These are phyloP conservation scores for Silene uniflora DNA, from an alignment of 148 eudicot genomes.

Conservation along the genomic window DNA sequence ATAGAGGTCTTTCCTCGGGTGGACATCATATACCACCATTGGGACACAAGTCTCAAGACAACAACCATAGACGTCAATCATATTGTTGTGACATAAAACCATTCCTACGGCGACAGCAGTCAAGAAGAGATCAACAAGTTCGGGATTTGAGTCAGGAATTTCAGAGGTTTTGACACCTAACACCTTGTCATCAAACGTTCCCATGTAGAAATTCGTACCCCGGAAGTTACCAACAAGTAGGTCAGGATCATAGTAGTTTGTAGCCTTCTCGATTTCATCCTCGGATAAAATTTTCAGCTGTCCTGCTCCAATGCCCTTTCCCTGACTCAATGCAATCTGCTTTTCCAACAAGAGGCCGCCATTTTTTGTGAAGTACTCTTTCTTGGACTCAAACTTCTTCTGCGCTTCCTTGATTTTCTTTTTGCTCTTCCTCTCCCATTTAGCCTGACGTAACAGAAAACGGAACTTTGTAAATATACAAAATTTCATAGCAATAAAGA, in stretches of 20 bases:
- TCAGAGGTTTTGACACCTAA: conserved; percentile 19
- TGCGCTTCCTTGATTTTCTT: neutral
- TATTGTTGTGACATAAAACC: conserved; percentile 23
- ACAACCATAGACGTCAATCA: conserved; percentile 30
- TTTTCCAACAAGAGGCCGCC: conserved; percentile 23
- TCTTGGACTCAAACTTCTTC: neutral
- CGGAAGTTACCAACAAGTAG: conserved; percentile 15
- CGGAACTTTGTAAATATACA: neutral
- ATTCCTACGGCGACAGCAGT: conserved; percentile 22
- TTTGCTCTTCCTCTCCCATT: neutral
- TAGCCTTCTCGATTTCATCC: conserved; percentile 15
- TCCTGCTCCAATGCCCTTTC: neutral
- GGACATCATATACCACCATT: conserved; percentile 22
- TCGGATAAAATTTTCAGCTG: conserved; percentile 11
- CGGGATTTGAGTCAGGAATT: neutral
- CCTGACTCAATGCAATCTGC: conserved; percentile 12
- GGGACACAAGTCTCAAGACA: conserved; percentile 30
- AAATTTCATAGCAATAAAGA: neutral
- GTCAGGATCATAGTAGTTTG: conserved; percentile 16
- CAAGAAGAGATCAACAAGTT: conserved; percentile 9
- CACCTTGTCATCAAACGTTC: neutral
- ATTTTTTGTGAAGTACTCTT: conserved; percentile 25
- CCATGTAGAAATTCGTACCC: neutral
- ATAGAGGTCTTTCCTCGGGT: conserved; percentile 17
- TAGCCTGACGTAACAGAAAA: conserved; percentile 1